Evolutionary conservation across 139 green algal genomes (phyloP).

Genomic region (Picochlorum sp.): DNA sequence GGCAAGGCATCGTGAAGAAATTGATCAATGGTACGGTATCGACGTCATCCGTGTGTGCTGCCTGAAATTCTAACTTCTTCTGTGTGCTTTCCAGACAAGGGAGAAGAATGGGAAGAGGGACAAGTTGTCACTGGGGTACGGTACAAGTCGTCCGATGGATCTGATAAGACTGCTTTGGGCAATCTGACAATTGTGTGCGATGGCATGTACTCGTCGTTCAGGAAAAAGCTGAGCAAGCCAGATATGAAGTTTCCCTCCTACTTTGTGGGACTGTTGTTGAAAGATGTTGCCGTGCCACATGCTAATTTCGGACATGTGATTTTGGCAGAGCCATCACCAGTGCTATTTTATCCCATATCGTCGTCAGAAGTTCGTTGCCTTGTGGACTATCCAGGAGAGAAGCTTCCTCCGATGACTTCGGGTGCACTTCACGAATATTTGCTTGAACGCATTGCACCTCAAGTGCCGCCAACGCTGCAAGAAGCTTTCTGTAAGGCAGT

Average conservation of each 20-base stretch:
- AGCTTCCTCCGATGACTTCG: conserved; percentile 40
- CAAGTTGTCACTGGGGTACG: conserved; percentile 78
- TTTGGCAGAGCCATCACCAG: conserved; percentile 83
- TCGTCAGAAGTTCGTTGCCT: conserved; percentile 78
- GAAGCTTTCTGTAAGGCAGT: conserved; percentile 64
- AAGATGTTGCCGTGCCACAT: conserved; percentile 59
- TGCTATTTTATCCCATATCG: conserved; percentile 98
- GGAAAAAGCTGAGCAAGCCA: conserved; percentile 56
- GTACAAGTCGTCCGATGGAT: conserved; percentile 56
- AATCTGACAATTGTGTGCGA: conserved; percentile 90
- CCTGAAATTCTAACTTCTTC: not conserved
- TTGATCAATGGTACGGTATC: conserved; percentile 47
- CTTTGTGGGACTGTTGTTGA: conserved; percentile 91
- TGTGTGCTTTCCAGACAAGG: conserved; percentile 18
- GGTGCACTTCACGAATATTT: conserved; percentile 63
- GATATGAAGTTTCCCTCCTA: conserved; percentile 75
- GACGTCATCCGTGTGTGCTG: not conserved
- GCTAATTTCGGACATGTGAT: conserved; percentile 91
- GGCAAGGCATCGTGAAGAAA: conserved; percentile 56
- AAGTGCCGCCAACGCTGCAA: conserved; percentile 62
- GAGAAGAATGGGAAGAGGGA: conserved; percentile 60
- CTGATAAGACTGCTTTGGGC: conserved; percentile 40
- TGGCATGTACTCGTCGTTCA: conserved; percentile 92
- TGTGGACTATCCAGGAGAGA: conserved; percentile 84
- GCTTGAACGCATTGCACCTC: conserved; percentile 32